Evolutionary conservation across 2,329 filamentous ascomycete genomes (phyloP), one percentile per base, ranked within the genome.

Genomic region (Pseudogymnoascus destructans): DNA sequence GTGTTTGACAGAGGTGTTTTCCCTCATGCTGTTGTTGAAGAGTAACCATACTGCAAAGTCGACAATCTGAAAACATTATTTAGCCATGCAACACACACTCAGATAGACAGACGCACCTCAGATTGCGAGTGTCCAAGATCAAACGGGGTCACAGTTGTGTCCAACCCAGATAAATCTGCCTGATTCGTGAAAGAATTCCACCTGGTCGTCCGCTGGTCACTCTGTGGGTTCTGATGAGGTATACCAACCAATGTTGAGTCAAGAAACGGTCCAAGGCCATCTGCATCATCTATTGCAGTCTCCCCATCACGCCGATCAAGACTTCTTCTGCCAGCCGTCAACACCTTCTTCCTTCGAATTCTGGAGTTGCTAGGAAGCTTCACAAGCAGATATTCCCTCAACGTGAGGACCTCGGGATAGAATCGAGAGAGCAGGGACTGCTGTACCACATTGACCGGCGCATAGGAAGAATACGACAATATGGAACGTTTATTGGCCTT

Each of bases 41-140:
- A 95, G 74, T 8, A 80, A 76, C 81, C 86, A 90, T 40, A 96
- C 81, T 25, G 80, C 79, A 69, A 87, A 89, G 66, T 91, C 85
- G 42, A 92, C 77, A 64, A 92, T 79, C 86, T 90, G 64, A 15
- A 25, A n/a, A 36, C 11, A 58, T 11, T 15, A n/a, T 19, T 52
- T 52, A 52, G 46, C 23, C 23, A 25, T 25, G 7, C 23, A 25
- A 25, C 23, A 5, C 23, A 25, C 23, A 6, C 23, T 25, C 23
- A 25, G n/a, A 25, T 25, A 25, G 25, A 52, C 15, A 13, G 33
- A 49, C 59, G 25, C 49, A 49, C 59, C 52, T 66, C 49, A 64
- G 58, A 57, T 27, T 25, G 36, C 8, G 36, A 58, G n/a, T 52
- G 46, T 17, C 25, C 46, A 52, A 52, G 46, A 10, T 52, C 46